Evolutionary conservation across 2,329 filamentous ascomycete species (phyloP).

Genomic region (Aspergillus aculeatus): DNA sequence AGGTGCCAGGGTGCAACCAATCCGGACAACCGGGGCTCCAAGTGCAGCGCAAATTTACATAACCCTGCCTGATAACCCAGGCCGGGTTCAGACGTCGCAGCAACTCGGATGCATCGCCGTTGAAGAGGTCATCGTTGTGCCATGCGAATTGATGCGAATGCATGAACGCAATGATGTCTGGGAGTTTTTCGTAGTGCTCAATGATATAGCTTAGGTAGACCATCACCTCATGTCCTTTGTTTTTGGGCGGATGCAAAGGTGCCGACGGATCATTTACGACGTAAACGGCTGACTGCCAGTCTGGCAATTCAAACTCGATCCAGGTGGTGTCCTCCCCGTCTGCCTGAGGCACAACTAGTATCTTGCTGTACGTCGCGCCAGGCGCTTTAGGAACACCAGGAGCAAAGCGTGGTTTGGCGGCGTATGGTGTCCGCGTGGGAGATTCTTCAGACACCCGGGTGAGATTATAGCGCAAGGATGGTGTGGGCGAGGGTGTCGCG

Average conservation of each 20-base stretch:
- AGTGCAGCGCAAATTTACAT: constrained; percentile 61
- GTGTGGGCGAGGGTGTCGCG: constrained; percentile 12
- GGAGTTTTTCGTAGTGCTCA: constrained; percentile 59
- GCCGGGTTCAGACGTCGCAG: constrained; percentile 53
- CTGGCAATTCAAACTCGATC: constrained; percentile 54
- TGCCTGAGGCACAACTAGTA: constrained; percentile 55
- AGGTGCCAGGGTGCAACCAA: constrained; percentile 53
- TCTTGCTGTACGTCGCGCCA: constrained; percentile 53
- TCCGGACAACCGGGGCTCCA: constrained; percentile 59
- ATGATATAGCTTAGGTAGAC: constrained; percentile 63
- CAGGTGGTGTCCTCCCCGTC: constrained; percentile 54
- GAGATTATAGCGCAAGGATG: constrained; percentile 17
- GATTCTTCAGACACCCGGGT: constrained; percentile 16
- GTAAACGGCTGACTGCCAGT: constrained; percentile 51
- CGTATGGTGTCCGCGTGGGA: constrained; percentile 19
- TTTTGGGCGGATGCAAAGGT: constrained; percentile 53
- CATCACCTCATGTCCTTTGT: constrained; percentile 64
- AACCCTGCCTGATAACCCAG: constrained; percentile 54
- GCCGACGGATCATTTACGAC: constrained; percentile 53
- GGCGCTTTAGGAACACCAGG: constrained; percentile 43
- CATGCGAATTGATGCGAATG: constrained; percentile 57
- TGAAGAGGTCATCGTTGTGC: constrained; percentile 59
- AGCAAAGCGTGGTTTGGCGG: constrained; percentile 32
- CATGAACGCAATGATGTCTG: constrained; percentile 61
- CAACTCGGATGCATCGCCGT: constrained; percentile 51